These are phyloP conservation scores for Diplocarpon mali DNA, from an alignment of 2,329 filamentous ascomycete species.

Conservation along the genomic window DNA sequence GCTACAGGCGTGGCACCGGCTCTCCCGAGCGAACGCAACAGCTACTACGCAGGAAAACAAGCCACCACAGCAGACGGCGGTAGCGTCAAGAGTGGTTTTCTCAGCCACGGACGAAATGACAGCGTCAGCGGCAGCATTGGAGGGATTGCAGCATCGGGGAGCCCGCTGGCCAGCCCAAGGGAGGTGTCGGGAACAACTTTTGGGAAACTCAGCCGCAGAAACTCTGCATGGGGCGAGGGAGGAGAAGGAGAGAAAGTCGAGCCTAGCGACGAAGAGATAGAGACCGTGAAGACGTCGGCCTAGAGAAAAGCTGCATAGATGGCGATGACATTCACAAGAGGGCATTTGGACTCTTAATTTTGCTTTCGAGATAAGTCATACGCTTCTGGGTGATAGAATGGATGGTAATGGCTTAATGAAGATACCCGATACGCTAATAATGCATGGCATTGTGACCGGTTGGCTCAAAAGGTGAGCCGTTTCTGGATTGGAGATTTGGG, in stretches of 20 bases:
- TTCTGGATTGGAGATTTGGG: background rate
- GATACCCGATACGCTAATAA: constrained; percentile 22
- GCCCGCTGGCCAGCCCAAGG: constrained; percentile 49
- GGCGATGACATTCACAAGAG: background rate
- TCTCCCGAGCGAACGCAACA: constrained; percentile 66
- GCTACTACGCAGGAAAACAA: constrained; percentile 56
- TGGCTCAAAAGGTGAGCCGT: background rate
- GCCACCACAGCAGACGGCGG: constrained; percentile 51
- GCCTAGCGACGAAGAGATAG: constrained; percentile 7
- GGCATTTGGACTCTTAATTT: background rate
- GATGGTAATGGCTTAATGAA: constrained; percentile 10
- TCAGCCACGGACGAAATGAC: constrained; percentile 70
- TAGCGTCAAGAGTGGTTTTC: constrained; percentile 65
- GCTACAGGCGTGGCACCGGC: constrained; percentile 56
- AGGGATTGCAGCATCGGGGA: constrained; percentile 38
- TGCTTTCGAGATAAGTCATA: background rate
- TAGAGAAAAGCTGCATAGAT: background rate
- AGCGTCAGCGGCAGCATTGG: constrained; percentile 70
- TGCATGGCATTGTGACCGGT: constrained; percentile 10
- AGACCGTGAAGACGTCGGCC: constrained; percentile 8
- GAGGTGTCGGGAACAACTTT: constrained; percentile 26
- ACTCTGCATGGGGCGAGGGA: constrained; percentile 22
- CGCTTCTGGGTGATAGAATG: constrained; percentile 8
- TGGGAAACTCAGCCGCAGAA: constrained; percentile 23
- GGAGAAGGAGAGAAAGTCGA: constrained; percentile 17